Conservation (phyloP, 352 stramenopile genomes). For the Globisporangium takayamanum region DNA sequence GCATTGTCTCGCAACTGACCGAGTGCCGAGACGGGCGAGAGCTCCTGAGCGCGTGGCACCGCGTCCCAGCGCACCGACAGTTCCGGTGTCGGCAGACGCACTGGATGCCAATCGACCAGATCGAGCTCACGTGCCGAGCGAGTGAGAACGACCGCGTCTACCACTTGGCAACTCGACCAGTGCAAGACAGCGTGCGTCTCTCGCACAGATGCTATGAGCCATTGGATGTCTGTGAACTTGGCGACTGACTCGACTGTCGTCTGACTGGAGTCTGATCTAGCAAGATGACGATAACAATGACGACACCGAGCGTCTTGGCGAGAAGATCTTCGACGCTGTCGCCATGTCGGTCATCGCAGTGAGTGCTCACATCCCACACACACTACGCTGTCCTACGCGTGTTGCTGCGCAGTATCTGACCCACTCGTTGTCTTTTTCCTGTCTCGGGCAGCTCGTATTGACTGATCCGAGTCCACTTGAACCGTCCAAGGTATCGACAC, state of each 20-base stretch:
- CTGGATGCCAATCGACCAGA: conserved; percentile 11
- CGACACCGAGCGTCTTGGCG: conserved; percentile 14
- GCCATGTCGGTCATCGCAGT: conserved; percentile 24
- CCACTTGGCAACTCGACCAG: conserved; percentile 1
- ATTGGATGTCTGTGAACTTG: background rate
- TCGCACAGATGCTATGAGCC: background rate
- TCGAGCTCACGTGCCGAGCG: conserved; percentile 12
- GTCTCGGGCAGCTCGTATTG: background rate
- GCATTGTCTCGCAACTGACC: conserved; percentile 22
- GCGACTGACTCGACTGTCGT: background rate
- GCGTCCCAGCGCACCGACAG: conserved; percentile 19
- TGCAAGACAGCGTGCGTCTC: background rate
- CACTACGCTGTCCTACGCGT: background rate
- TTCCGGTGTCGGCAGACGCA: conserved; percentile 14
- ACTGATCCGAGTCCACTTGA: background rate
- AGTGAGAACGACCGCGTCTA: conserved; percentile 35
- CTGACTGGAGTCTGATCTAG: background rate
- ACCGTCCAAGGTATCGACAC: background rate
- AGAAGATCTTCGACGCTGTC: conserved; percentile 16
- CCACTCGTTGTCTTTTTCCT: background rate
- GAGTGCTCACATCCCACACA: background rate
- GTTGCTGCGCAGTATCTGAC: background rate
- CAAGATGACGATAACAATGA: conserved; percentile 8
- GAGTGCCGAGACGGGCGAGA: conserved; percentile 25
- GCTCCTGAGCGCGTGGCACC: conserved; percentile 21